These are phyloP conservation scores for Calonectria multiphialidica DNA, from an alignment of 2,329 filamentous ascomycete species.

Conservation along the genomic window DNA sequence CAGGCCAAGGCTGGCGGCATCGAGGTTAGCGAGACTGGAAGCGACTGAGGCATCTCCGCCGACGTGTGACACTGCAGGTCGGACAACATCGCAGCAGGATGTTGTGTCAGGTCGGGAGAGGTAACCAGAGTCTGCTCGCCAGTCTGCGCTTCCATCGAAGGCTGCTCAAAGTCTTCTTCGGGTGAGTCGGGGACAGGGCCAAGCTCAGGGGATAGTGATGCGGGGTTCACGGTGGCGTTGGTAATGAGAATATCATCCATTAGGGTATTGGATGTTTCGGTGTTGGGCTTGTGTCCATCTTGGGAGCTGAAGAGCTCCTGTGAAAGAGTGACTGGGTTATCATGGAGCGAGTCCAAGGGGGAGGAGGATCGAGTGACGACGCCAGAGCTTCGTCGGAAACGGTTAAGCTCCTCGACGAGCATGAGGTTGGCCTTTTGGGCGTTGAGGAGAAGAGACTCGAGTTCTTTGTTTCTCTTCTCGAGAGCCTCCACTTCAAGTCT, in stretches of 20 bases:
- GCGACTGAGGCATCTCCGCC: slow-evolving; percentile 69
- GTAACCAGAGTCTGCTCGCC: slow-evolving; percentile 47
- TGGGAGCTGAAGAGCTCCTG: slow-evolving; percentile 68
- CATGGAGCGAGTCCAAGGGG: slow-evolving; percentile 56
- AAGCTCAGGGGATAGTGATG: slow-evolving; percentile 70
- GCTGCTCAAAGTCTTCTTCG: slow-evolving; percentile 45
- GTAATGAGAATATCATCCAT: slow-evolving; percentile 59
- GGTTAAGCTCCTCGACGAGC: slow-evolving; percentile 63
- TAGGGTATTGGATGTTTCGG: slow-evolving; percentile 48
- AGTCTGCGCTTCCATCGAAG: slow-evolving; percentile 36
- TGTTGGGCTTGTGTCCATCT: slow-evolving; percentile 48
- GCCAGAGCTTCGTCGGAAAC: slow-evolving; percentile 59
- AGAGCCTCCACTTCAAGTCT: slow-evolving; percentile 88
- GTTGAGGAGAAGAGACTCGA: slow-evolving; percentile 72
- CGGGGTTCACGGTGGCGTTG: slow-evolving; percentile 69
- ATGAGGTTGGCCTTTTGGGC: slow-evolving; percentile 67
- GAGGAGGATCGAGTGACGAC: slow-evolving; percentile 55
- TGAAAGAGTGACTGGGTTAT: slow-evolving; percentile 67
- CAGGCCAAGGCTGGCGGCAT: slow-evolving; percentile 55
- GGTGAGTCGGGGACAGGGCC: slow-evolving; percentile 61
- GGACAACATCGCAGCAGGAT: slow-evolving; percentile 99
- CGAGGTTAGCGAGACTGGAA: slow-evolving; percentile 56
- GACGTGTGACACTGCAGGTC: slow-evolving; percentile 99
- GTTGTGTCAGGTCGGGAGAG: slow-evolving; percentile 97
- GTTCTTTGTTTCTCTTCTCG: slow-evolving; percentile 78